Conservation (phyloP, 176 grass and related monocot species). For the Echinochloa phyllopogon region DNA sequence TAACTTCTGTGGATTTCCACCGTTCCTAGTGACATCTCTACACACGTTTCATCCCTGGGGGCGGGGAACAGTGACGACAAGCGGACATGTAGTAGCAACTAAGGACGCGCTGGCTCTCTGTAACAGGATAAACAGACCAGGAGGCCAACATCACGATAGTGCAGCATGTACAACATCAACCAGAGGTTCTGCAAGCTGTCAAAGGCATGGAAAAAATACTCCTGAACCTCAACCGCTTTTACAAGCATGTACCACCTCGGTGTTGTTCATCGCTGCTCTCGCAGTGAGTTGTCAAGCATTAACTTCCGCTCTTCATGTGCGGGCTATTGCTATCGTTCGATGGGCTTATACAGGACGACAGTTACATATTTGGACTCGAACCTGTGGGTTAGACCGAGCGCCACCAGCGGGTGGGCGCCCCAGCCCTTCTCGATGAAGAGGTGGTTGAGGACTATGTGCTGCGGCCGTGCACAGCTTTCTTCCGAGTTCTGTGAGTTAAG, state of each 20-base stretch:
- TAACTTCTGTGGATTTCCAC: slow-evolving; percentile 48
- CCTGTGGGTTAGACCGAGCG: slow-evolving; percentile 92
- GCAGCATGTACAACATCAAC: slow-evolving; percentile 48
- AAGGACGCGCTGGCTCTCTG: background rate
- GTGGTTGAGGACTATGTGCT: slow-evolving; percentile 95
- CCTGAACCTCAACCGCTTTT: slow-evolving; percentile 53
- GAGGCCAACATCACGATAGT: slow-evolving; percentile 29
- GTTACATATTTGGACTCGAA: slow-evolving; percentile 97
- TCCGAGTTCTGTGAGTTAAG: slow-evolving; percentile 70
- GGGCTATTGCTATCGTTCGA: slow-evolving; percentile 57
- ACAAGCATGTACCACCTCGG: slow-evolving; percentile 41
- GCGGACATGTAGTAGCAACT: slow-evolving; percentile 23
- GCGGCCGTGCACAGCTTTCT: slow-evolving; percentile 70
- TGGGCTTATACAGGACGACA: slow-evolving; percentile 89
- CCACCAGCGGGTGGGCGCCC: slow-evolving; percentile 72
- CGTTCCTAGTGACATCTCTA: slow-evolving; percentile 40
- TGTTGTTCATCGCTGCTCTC: slow-evolving; percentile 36
- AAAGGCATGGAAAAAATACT: slow-evolving; percentile 38
- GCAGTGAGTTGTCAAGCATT: slow-evolving; percentile 59
- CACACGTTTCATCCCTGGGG: slow-evolving; percentile 37
- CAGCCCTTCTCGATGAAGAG: slow-evolving; percentile 96
- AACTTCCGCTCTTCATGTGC: slow-evolving; percentile 37
- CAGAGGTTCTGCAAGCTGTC: slow-evolving; percentile 43
- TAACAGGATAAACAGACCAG: slow-evolving; percentile 31
- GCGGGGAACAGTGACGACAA: background rate